These are phyloP conservation scores for Aphanomyces stellatus DNA, from an alignment of 352 stramenopile species.

Conservation along the genomic window DNA sequence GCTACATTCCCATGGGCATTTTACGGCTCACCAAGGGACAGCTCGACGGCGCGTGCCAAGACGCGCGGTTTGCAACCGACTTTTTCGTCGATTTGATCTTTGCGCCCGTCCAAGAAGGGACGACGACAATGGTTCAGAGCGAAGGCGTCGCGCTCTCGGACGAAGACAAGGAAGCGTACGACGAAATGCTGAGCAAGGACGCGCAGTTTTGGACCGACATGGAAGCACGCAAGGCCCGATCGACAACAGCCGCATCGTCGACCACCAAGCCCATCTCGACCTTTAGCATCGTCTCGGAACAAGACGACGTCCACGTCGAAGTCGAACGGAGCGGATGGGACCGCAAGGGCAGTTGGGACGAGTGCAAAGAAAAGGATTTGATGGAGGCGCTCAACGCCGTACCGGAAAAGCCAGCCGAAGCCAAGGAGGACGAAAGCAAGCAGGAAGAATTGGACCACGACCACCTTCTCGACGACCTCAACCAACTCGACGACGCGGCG, in stretches of 20 bases:
- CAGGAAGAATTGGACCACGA: conserved; percentile 71
- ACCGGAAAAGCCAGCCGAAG: conserved; percentile 35
- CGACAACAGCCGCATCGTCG: conserved; percentile 28
- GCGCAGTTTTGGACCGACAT: conserved; percentile 83
- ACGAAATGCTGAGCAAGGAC: conserved; percentile 83
- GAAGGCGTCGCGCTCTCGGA: conserved; percentile 69
- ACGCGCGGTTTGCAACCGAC: conserved; percentile 90
- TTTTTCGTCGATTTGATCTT: conserved; percentile 98
- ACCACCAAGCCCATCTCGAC: conserved; percentile 32
- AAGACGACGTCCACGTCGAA: conserved; percentile 44
- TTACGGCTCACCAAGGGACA: conserved; percentile 48
- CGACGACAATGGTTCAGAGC: conserved; percentile 29
- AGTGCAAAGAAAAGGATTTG: conserved; percentile 77
- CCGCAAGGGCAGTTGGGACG: conserved; percentile 74
- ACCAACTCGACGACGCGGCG: conserved; percentile 48
- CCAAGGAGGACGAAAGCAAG: conserved; percentile 43
- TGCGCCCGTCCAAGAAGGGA: conserved; percentile 69
- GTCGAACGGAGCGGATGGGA: too few relatives aligned
- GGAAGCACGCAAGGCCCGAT: conserved; percentile 58
- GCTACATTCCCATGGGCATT: conserved; percentile 94
- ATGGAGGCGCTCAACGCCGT: conserved; percentile 80
- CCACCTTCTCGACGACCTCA: conserved; percentile 60
- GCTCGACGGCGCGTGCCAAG: conserved; percentile 90
- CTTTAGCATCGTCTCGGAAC: conserved; percentile 65
- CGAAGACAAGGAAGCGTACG: conserved; percentile 75